Evolutionary conservation across 2,329 filamentous ascomycete genomes (phyloP), one percentile per base, ranked within the genome.

Genomic region (Chaetomium olivaceum): DNA sequence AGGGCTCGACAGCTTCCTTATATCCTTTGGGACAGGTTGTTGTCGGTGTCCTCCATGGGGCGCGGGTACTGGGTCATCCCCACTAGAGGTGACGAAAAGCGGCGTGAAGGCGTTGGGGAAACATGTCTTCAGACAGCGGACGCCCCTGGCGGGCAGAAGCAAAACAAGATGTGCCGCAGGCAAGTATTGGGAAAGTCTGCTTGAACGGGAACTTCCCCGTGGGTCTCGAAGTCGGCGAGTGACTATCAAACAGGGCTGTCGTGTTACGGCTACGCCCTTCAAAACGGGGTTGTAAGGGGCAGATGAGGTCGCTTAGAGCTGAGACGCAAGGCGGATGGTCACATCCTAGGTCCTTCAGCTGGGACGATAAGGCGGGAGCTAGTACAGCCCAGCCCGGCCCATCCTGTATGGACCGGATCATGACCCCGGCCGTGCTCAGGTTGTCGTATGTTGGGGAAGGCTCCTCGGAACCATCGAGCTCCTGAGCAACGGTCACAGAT

Each of bases 1-100:
- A 16, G 66, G 58, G 29, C 36, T 66, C 21, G 36, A 61, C 43
- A 14, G 8, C 27, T n/a, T 63, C 48, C 64, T 69, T 69, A 66
- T 66, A 68, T 66, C 63, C 21, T 27, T 46, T 21, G 46, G 63
- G 21, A 16, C 19, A 31, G 36, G 43, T 43, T 6, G 25, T 43
- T 46, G 29, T 16, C 19, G 51, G 46, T 7, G 43, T 48, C 29
- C 8, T 2, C 21, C 11, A n/a, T 4, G 27, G 36, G 59, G 48
- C 54, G 46, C 21, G 12, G 19, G 23, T 25, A 27, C n/a, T 11
- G 51, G 51, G 29, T 52, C 33, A 25, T 64, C 33, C 9, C 50
- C 51, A 6, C 51, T 29, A 25, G 29, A 52, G 31, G 23, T 16
- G 21, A 46, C 19, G 25, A 19, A 58, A 52, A 46, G 43, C 43